Evolutionary conservation across 2,329 filamentous ascomycete genomes (phyloP).

Genomic region (Diaporthe sp.): DNA sequence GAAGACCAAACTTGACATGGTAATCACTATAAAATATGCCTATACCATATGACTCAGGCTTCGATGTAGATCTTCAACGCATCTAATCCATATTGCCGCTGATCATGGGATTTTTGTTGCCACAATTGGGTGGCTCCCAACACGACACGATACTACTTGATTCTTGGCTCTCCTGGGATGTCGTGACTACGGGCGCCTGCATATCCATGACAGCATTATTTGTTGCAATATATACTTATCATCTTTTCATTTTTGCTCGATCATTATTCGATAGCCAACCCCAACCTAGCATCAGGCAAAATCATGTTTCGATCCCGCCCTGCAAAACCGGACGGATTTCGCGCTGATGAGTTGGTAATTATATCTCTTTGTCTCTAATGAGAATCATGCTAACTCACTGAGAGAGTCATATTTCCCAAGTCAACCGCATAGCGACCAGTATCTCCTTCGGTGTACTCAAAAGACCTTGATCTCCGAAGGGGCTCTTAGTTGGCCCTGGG

Average conservation of each 20-base stretch:
- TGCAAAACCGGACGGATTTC: too few species aligned
- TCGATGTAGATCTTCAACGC: neutral
- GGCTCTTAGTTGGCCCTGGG: neutral
- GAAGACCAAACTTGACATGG: too few species aligned
- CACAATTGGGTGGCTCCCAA: neutral
- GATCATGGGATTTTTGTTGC: neutral
- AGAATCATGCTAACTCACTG: neutral
- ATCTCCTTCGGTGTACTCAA: fast-evolving
- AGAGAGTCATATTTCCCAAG: neutral
- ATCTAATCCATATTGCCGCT: neutral
- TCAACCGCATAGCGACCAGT: neutral
- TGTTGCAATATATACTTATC: neutral
- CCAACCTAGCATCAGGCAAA: neutral
- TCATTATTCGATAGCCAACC: neutral
- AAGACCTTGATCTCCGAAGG: neutral
- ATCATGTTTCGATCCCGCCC: neutral
- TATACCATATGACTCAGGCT: neutral
- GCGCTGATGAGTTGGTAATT: too few species aligned
- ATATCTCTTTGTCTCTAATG: neutral
- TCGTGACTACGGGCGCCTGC: too few species aligned
- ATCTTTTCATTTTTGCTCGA: neutral
- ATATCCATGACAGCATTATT: neutral
- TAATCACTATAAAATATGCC: neutral
- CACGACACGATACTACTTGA: neutral
- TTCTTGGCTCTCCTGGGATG: too few species aligned